Conservation (phyloP, 805 yeast genomes). For the Suhomyces xylopsoci region DNA sequence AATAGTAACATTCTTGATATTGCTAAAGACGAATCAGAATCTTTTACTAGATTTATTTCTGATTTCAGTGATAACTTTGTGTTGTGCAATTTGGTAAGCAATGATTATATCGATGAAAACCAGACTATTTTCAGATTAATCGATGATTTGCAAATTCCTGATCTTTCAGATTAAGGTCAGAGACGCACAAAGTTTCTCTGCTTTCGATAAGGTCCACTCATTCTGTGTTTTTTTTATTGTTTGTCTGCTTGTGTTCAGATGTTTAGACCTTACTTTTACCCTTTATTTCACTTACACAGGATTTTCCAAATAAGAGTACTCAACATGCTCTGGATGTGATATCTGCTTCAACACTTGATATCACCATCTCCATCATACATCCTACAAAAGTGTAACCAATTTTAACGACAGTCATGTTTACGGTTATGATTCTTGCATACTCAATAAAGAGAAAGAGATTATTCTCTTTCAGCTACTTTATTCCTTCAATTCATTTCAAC, state of each 20-base stretch:
- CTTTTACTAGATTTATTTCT: constrained; percentile 42
- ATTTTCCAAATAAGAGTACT: constrained; percentile 21
- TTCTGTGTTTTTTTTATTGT: neutral
- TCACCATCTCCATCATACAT: neutral
- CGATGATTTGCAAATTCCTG: constrained; percentile 26
- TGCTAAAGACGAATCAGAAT: constrained; percentile 25
- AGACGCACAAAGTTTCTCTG: neutral
- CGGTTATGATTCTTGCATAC: constrained; percentile 9
- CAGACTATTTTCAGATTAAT: constrained; percentile 57
- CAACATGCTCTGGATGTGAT: constrained; percentile 29
- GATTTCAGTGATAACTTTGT: constrained; percentile 57
- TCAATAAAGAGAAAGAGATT: neutral
- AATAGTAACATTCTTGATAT: constrained; percentile 31
- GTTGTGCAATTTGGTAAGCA: constrained; percentile 86
- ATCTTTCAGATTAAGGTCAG: neutral
- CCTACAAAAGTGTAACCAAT: constrained; percentile 13
- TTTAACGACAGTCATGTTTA: constrained; percentile 9
- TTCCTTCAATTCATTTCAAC: constrained; percentile 18
- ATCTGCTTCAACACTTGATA: constrained; percentile 25
- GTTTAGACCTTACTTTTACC: neutral
- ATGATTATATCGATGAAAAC: constrained; percentile 61
- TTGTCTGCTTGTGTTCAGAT: neutral
- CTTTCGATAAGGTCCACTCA: neutral
- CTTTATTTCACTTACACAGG: constrained; percentile 24
- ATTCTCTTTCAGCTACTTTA: constrained; percentile 3